Base-by-base conservation (phyloP, 2,329 filamentous ascomycete species). In the Xylariaceae sp. region DNA sequence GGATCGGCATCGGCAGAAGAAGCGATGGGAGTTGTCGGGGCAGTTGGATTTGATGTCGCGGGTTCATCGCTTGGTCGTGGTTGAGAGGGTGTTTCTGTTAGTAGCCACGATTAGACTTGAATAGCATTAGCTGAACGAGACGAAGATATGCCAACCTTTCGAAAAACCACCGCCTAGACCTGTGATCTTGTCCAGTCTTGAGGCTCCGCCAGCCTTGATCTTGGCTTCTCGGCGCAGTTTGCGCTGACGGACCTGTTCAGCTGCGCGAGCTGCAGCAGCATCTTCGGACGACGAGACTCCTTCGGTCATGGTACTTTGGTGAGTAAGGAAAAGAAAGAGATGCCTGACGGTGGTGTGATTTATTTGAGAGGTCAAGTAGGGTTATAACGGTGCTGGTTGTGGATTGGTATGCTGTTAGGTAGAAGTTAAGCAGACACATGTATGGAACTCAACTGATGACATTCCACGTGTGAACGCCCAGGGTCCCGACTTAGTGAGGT, bases 191-290 rank as follows among this genome's bases (percentile, higher is more conserved):
- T 88, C 85, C 57, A 94, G 72, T 56, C 89, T 76, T 37, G 84
- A 80, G 16, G 83, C 81, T 53, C 86, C 88, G 55, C 86, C 84
- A 47, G 85, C 83, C 64, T 80, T 82, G 71, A 92, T 84, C 76
- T 92, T 92, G 54, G 87, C 88, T 69, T 90, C 86, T 46, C 88
- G 81, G 37, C 87, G 83, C 70, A 92, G 88, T 70, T 90, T 89
- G 62, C 89, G 86, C 54, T 89, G 76, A 44, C 88, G 84, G 36
- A 86, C 85, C 71, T 89, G 85, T 59, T 86, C 82, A 22, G 78
- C 72, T 2, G 81, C 80, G 56, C 80, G 73, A 55, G 76, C 72
- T 13, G 78, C 74, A 2, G 76, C 77, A 1, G 76, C 75, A 55
- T 80, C 77, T 45, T 76, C 74, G n/a, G 67, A 59, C 21, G 61